Evolutionary conservation across 169 alveolate genomes (phyloP).

Genomic region (Cystoisospora suis): DNA sequence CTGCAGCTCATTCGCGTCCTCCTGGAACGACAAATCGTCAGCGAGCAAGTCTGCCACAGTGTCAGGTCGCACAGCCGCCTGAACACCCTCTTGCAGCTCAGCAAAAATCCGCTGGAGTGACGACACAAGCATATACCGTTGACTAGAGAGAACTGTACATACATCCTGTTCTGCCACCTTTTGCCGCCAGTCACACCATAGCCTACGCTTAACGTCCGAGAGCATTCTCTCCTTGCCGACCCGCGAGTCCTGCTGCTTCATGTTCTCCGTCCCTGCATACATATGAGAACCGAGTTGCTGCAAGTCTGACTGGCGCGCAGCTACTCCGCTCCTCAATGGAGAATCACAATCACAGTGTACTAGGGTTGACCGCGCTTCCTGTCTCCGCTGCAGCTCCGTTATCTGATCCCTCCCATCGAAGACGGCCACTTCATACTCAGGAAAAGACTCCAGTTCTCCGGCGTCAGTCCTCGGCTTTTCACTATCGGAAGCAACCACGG

Average conservation of each 20-base stretch:
- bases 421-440: too few species aligned
- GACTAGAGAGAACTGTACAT: not conserved
- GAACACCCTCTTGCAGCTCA: slow-evolving; percentile 55
- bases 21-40: slow-evolving; percentile 57
- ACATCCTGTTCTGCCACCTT: not conserved
- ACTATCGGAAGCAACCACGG: too few species aligned
- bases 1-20: slow-evolving; percentile 66
- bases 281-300: too few species aligned
- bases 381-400: too few species aligned
- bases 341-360: too few species aligned
- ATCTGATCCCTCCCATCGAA: too few species aligned
- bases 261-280: slow-evolving; percentile 28
- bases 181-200: not conserved
- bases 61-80: slow-evolving; percentile 55
- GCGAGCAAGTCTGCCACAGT: slow-evolving; percentile 50
- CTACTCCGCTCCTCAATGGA: too few species aligned
- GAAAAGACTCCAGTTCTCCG: too few species aligned
- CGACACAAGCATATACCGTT: slow-evolving; percentile 22
- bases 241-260: slow-evolving; percentile 37
- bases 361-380: too few species aligned
- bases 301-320: too few species aligned
- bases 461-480: too few species aligned
- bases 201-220: not conserved
- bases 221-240: not conserved
- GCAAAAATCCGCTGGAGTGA: slow-evolving; percentile 51